Evolutionary conservation across 2,329 filamentous ascomycete genomes (phyloP).

Genomic region (Setomelanomma holmii): DNA sequence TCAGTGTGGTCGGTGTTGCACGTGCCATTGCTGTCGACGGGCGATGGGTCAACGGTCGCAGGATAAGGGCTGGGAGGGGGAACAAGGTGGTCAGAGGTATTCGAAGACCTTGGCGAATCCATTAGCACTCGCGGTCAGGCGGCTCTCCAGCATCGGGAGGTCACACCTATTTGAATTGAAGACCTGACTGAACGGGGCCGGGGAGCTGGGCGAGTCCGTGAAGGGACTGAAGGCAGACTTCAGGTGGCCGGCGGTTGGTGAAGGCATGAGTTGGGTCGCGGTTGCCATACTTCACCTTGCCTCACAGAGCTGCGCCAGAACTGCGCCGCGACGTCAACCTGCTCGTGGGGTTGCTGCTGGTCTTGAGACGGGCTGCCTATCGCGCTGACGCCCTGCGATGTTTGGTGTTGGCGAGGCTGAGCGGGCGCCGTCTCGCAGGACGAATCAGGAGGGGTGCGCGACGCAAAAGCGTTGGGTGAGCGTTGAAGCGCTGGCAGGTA

Average conservation of each 20-base stretch:
- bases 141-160: slow-evolving; percentile 49
- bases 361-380: slow-evolving; percentile 13
- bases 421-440: slow-evolving; percentile 7
- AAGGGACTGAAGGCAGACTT: slow-evolving; percentile 59
- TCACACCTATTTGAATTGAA: slow-evolving; percentile 52
- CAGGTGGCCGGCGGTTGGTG: slow-evolving; percentile 44
- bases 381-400: slow-evolving; percentile 7
- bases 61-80: slow-evolving; percentile 61
- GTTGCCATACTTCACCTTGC: slow-evolving; percentile 46
- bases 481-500: slow-evolving; percentile 21
- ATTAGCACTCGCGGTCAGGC: slow-evolving; percentile 30
- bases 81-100: slow-evolving; percentile 56
- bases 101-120: slow-evolving; percentile 50
- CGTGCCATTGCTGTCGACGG: slow-evolving; percentile 84
- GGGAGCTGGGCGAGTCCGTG: slow-evolving; percentile 59
- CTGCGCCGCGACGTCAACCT: slow-evolving; percentile 27
- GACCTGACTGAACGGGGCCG: slow-evolving; percentile 52
- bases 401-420: slow-evolving; percentile 29
- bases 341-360: slow-evolving; percentile 13
- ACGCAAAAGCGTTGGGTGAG: slow-evolving; percentile 26
- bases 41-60: slow-evolving; percentile 78
- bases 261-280: slow-evolving; percentile 55
- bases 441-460: slow-evolving; percentile 32
- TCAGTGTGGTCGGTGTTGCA: slow-evolving; percentile 83
- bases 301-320: slow-evolving; percentile 28